Conservation (phyloP, 192 early-diverging fungal species). For the Phycomyces blakesleeanus region DNA sequence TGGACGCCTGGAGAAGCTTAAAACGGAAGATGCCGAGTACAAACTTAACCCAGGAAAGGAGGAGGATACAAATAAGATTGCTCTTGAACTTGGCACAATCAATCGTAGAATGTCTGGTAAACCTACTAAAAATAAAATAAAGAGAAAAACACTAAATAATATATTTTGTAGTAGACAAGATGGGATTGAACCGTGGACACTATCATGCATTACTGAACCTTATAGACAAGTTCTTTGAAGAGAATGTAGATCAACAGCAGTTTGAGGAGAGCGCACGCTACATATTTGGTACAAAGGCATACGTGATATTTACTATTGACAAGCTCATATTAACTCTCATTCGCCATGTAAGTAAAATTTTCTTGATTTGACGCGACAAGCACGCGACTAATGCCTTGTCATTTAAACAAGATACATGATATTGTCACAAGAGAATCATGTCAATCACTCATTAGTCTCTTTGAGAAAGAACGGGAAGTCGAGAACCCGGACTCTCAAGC, state of each 20-base stretch:
- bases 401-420: slow-evolving; percentile 10
- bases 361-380: background rate
- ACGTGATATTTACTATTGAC: slow-evolving; percentile 86
- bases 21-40: slow-evolving; percentile 6
- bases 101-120: background rate
- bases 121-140: background rate
- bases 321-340: slow-evolving; percentile 73
- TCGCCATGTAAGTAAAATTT: slow-evolving; percentile 59
- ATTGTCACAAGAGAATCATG: slow-evolving; percentile 66
- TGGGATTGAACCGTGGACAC: slow-evolving; percentile 58
- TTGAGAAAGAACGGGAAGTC: slow-evolving; percentile 49
- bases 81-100: background rate
- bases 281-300: slow-evolving; percentile 86
- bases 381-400: background rate
- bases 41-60: slow-evolving; percentile 1
- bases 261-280: slow-evolving; percentile 87
- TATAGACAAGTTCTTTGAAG: slow-evolving; percentile 71
- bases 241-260: slow-evolving; percentile 67
- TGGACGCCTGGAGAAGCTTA: slow-evolving; percentile 2
- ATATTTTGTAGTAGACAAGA: slow-evolving; percentile 25
- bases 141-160: background rate
- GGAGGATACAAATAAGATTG: background rate
- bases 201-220: slow-evolving; percentile 75
- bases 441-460: slow-evolving; percentile 60
- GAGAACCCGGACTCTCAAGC: slow-evolving; percentile 20